A percentile compares a stretch with the other conserved stretches of the same genome.
These are phyloP conservation scores for Clitocybe nebularis DNA, from an alignment of 1,284 basidiomycete genomes.

Conservation along the genomic window DNA sequence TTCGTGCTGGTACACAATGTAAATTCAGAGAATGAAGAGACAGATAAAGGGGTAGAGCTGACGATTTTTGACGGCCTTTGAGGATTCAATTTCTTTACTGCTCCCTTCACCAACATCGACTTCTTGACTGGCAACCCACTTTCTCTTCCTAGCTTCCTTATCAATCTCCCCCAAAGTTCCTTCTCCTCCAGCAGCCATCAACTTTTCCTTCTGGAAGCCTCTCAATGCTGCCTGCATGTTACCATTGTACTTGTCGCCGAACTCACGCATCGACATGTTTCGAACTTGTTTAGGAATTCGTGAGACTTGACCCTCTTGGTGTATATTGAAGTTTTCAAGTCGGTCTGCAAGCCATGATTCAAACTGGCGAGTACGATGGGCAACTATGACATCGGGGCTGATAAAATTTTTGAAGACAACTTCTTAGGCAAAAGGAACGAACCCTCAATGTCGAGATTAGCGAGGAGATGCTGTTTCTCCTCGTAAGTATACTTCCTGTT, in stretches of 20 bases:
- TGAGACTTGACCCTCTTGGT: slow-evolving; percentile 70
- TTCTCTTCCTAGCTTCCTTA: slow-evolving; percentile 64
- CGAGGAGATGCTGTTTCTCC: slow-evolving; percentile 70
- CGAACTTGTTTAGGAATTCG: slow-evolving; percentile 73
- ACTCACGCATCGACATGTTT: slow-evolving; percentile 67
- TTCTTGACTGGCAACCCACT: slow-evolving; percentile 65
- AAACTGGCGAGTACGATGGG: slow-evolving; percentile 65
- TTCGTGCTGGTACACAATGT: slow-evolving; percentile 42
- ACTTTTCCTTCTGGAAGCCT: slow-evolving; percentile 56
- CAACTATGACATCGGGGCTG: slow-evolving; percentile 42
- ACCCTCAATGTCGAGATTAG: slow-evolving; percentile 80
- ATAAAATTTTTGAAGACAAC: slow-evolving; percentile 1
- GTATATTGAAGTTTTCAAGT: slow-evolving; percentile 67
- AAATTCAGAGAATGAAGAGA: background rate
- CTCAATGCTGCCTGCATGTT: slow-evolving; percentile 65
- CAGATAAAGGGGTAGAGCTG: slow-evolving; percentile 5
- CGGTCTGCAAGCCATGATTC: slow-evolving; percentile 67
- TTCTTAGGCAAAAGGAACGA: slow-evolving; percentile 15
- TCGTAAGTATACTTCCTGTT: slow-evolving; percentile 43
- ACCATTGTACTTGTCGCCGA: slow-evolving; percentile 71
- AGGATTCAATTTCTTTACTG: slow-evolving; percentile 32
- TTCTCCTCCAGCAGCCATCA: slow-evolving; percentile 42
- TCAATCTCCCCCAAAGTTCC: slow-evolving; percentile 54
- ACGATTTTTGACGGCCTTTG: slow-evolving; percentile 61
- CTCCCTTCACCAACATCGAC: slow-evolving; percentile 35